These are phyloP conservation scores for Zygotorulaspora chibaensis DNA, from an alignment of 805 yeast species.

Conservation along the genomic window DNA sequence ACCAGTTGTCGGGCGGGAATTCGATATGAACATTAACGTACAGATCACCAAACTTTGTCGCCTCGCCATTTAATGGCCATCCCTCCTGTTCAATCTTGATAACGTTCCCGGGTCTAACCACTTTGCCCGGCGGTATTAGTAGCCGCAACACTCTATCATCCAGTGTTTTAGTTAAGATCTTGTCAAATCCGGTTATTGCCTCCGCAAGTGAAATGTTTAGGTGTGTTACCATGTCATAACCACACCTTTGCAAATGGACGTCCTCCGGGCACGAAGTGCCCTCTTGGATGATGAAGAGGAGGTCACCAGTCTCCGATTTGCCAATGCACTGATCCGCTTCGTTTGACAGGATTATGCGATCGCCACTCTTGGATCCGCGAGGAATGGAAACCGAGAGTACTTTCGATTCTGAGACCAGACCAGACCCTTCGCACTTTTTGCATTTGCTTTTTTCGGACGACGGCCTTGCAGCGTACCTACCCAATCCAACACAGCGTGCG, in stretches of 20 bases:
- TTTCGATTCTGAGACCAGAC: constrained; percentile 59
- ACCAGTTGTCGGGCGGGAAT: constrained; percentile 86
- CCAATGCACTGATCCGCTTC: constrained; percentile 80
- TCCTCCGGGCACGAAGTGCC: constrained; percentile 37
- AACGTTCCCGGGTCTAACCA: constrained; percentile 69
- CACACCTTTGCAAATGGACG: constrained; percentile 49
- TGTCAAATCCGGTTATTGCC: constrained; percentile 77
- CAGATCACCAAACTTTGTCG: constrained; percentile 55
- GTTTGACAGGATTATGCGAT: constrained; percentile 53
- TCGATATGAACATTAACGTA: constrained; percentile 67
- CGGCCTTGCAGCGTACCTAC: constrained; percentile 40
- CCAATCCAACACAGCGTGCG: constrained; percentile 65
- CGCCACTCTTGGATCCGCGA: constrained; percentile 64
- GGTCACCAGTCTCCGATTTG: constrained; percentile 64
- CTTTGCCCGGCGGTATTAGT: constrained; percentile 71
- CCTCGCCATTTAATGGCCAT: constrained; percentile 59
- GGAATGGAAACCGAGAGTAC: constrained; percentile 72
- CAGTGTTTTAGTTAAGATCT: constrained; percentile 60
- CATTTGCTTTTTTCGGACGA: constrained; percentile 58
- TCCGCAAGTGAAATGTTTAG: constrained; percentile 67
- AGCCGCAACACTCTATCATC: constrained; percentile 73
- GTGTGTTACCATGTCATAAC: constrained; percentile 59
- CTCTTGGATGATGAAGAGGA: constrained; percentile 56
- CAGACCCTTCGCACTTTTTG: constrained; percentile 66
- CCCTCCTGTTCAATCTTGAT: constrained; percentile 70